Evolutionary conservation across 2,329 filamentous ascomycete genomes (phyloP).

Genomic region (Dactylellina cionopaga): DNA sequence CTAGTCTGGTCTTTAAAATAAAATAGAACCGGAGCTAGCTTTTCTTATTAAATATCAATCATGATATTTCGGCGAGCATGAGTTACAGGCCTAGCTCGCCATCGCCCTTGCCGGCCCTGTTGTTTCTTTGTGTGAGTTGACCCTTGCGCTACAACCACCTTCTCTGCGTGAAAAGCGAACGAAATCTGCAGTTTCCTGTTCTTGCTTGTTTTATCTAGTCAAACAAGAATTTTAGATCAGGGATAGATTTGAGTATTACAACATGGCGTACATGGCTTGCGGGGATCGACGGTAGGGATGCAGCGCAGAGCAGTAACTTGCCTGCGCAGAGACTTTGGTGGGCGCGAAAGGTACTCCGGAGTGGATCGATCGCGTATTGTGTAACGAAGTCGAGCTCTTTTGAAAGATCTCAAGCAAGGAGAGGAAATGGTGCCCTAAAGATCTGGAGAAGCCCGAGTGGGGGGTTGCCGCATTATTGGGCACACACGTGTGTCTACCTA

Average conservation of each 20-base stretch:
- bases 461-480: no score
- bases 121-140: neutral
- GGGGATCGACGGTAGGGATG: slow-evolving; percentile 30
- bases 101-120: slow-evolving; percentile 40
- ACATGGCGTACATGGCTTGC: neutral
- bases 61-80: slow-evolving; percentile 29
- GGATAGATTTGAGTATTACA: slow-evolving; percentile 28
- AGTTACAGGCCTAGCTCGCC: slow-evolving; percentile 33
- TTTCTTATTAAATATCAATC: slow-evolving; percentile 4
- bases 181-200: slow-evolving; percentile 23
- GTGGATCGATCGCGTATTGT: slow-evolving; percentile 1
- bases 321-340: slow-evolving; percentile 4
- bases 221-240: slow-evolving; percentile 19
- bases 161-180: slow-evolving; percentile 32
- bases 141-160: slow-evolving; percentile 39
- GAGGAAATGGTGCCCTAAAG: no score
- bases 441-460: slow-evolving; percentile 28
- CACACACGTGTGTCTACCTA: no score
- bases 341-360: neutral
- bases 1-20: no score
- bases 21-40: no score
- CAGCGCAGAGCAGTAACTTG: slow-evolving; percentile 1
- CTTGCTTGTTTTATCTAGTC: neutral
- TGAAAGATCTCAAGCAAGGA: neutral
- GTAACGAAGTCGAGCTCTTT: slow-evolving; percentile 15